Percentiles rank a stretch among this genome's conserved stretches.
phyloP scores from a whole-genome alignment of 2,329 filamentous ascomycete species.

The Epichloe glyceriae region DNA sequence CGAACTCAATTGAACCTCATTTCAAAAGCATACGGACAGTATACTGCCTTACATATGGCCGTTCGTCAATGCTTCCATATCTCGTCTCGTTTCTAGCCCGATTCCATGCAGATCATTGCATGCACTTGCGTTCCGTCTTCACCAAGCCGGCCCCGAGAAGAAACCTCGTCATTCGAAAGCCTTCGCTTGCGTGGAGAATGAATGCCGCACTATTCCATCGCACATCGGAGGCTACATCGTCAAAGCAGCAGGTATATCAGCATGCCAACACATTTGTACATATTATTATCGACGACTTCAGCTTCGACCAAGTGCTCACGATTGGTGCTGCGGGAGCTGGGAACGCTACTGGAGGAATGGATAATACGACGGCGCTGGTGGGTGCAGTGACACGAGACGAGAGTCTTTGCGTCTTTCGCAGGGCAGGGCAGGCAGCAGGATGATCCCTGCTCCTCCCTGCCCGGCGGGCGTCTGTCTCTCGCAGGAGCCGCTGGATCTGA shows the following conservation, averaged over 20 bases:
- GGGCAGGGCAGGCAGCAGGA: background rate
- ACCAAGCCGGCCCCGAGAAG: background rate
- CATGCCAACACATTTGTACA: background rate
- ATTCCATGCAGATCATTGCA: background rate
- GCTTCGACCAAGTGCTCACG: background rate
- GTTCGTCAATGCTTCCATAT: background rate
- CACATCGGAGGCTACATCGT: background rate
- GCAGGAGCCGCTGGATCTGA: background rate
- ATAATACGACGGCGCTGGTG: background rate
- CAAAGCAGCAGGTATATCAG: background rate
- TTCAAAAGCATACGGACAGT: background rate
- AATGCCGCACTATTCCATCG: background rate
- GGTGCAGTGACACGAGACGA: background rate
- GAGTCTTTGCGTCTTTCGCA: background rate
- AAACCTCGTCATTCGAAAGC: background rate
- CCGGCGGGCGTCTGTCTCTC: background rate
- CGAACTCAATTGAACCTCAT: slow-evolving; percentile 2
- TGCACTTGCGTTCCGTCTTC: background rate
- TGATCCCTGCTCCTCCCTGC: background rate
- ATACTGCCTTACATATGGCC: background rate
- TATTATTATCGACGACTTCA: background rate
- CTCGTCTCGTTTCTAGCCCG: background rate
- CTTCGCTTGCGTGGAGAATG: background rate
- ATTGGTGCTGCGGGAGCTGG: background rate
- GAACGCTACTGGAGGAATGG: background rate